A percentile compares a stretch with the other conserved stretches of the same genome.
phyloP scores from a whole-genome alignment of 2,329 filamentous ascomycete species.

The Colletotrichum sp. region DNA sequence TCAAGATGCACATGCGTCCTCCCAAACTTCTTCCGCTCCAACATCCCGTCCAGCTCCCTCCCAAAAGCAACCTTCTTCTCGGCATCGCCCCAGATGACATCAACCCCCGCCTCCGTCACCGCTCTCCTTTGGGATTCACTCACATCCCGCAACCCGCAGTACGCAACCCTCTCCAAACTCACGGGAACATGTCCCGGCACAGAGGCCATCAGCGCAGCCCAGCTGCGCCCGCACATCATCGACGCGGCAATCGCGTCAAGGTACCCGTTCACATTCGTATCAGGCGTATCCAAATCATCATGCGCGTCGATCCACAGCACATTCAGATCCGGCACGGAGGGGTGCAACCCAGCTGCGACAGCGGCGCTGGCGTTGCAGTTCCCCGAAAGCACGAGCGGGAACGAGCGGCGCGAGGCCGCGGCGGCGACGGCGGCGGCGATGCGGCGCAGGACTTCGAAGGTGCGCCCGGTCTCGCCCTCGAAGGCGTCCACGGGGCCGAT shows the following conservation, averaged over 20 bases:
- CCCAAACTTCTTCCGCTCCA: not conserved
- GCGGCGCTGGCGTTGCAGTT: slow-evolving; percentile 42
- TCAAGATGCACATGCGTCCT: not conserved
- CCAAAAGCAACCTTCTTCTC: slow-evolving; percentile 8
- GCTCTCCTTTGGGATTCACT: not conserved
- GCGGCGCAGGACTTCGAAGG: slow-evolving; percentile 42
- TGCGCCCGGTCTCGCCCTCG: slow-evolving; percentile 43
- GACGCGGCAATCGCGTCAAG: slow-evolving; percentile 40
- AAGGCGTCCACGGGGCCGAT: slow-evolving; percentile 37
- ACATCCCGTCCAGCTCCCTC: not conserved
- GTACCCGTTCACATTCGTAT: slow-evolving; percentile 38
- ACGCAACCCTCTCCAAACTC: not conserved
- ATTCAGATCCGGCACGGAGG: not conserved
- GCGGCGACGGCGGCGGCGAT: slow-evolving; percentile 33
- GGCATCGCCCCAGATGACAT: not conserved
- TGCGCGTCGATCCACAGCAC: slow-evolving; percentile 45
- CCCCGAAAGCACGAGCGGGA: slow-evolving; percentile 42
- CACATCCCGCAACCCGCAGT: not conserved
- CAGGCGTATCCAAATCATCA: slow-evolving; percentile 42
- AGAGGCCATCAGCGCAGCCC: slow-evolving; percentile 27
- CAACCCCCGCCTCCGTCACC: not conserved
- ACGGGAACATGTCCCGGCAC: slow-evolving; percentile 3
- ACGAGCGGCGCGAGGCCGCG: slow-evolving; percentile 29
- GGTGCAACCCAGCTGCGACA: slow-evolving; percentile 36
- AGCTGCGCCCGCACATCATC: slow-evolving; percentile 39